phyloP scores from a whole-genome alignment of 495 filamentous ascomycete genomes.

The Xylaria telfairii region DNA sequence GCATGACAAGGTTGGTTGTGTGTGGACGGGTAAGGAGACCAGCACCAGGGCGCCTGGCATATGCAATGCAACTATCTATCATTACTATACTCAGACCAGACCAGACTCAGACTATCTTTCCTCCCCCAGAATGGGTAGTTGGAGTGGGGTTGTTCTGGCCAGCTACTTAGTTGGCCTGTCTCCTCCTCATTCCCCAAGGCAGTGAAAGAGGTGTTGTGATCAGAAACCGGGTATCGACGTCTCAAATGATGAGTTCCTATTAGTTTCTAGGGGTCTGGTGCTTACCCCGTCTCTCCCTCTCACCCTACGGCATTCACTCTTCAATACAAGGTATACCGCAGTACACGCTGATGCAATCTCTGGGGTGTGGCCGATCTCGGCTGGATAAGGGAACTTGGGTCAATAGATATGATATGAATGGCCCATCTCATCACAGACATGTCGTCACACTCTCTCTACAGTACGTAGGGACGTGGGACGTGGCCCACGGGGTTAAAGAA shows the following conservation, averaged over 20 bases:
- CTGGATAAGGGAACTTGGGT: neutral
- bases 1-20: conserved; percentile 14
- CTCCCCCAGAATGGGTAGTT: conserved; percentile 9
- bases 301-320: neutral
- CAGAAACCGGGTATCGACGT: neutral
- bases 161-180: conserved; percentile 6
- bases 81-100: conserved; percentile 21
- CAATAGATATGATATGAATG: conserved; percentile 14
- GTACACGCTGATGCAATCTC: neutral
- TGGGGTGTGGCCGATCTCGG: neutral
- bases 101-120: conserved; percentile 20
- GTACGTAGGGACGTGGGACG: conserved; percentile 5
- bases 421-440: conserved; percentile 11
- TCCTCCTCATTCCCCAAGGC: neutral
- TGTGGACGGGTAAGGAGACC: conserved; percentile 21
- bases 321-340: neutral
- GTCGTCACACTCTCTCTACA: conserved; percentile 14
- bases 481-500: conserved; percentile 10
- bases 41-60: conserved; percentile 23
- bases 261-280: neutral
- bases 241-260: neutral
- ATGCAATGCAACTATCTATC: conserved; percentile 26
- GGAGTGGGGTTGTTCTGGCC: conserved; percentile 24
- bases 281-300: neutral
- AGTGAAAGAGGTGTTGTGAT: conserved; percentile 8